phyloP scores from a whole-genome alignment of 164 flowering plant genomes.

The Vitis amurensis region DNA sequence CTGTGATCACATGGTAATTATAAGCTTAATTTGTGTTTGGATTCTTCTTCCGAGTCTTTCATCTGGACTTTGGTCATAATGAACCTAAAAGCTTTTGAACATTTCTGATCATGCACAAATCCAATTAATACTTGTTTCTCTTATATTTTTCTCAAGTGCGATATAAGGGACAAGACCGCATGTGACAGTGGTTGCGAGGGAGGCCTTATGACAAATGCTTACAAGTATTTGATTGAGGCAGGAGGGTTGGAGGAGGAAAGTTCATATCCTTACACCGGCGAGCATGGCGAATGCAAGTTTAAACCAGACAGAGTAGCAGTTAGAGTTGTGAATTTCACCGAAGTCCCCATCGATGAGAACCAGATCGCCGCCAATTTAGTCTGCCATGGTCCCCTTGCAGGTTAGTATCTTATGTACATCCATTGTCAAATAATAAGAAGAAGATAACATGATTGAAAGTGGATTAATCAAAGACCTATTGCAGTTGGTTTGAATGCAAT shows the following conservation, averaged over 20 bases:
- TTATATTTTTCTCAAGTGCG: conserved; percentile 47
- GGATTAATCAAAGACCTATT: not conserved
- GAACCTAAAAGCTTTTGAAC: too few relatives aligned
- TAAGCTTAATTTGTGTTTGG: too few relatives aligned
- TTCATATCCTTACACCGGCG: conserved; percentile 69
- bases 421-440: too few relatives aligned
- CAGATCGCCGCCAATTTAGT: conserved; percentile 75
- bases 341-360: conserved; percentile 59
- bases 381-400: conserved; percentile 73
- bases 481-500: conserved; percentile 84
- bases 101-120: too few relatives aligned
- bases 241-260: conserved; percentile 74
- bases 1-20: conserved; percentile 65
- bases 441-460: too few relatives aligned
- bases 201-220: conserved; percentile 89
- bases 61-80: too few relatives aligned
- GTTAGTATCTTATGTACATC: conserved; percentile 19
- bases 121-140: not conserved
- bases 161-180: conserved; percentile 37
- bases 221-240: conserved; percentile 67
- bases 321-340: conserved; percentile 59
- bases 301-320: conserved; percentile 55
- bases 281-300: conserved; percentile 61
- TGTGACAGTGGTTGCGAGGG: conserved; percentile 78
- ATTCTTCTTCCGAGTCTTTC: too few relatives aligned